Evolutionary conservation across 1,139 yeast species (phyloP), one percentile per base, ranked within the genome.

Genomic region (Suhomyces ambrosiae): DNA sequence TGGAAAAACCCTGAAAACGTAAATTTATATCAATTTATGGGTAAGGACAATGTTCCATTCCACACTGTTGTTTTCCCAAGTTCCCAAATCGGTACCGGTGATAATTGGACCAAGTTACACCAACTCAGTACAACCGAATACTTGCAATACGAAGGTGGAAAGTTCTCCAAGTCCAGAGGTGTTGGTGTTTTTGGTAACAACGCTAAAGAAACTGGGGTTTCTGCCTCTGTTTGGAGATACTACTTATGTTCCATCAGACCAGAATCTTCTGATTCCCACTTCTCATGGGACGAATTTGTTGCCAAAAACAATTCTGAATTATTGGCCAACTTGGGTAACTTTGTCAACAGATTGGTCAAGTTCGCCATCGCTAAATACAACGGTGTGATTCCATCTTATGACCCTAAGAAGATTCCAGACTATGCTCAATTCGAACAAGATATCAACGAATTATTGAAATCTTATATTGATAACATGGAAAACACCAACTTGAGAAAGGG

Each of bases 31-130:
- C 98, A 92, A 71, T 92, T 92, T 63, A 92, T 92, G 99, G 99
- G 99, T 68, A 92, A 92, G 67, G 99, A 92, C 64, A 92, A 92
- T 57, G 97, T 90, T 52, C 97, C 97, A 27, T 92, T 92, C 87
- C 99, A 92, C 59, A 86, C 96, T 1, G 98, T 94, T 42, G 95
- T 92, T 41, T 92, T 90, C 87, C 99, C 99, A 44, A 81, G 94
- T 31, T 70, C 95, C 27, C 85, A 83, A 64, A 69, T 92, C 35
- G 99, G 97, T 63, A 90, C 98, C 15, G 68, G 75, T 18, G 94
- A 90, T 42, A 58, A 73, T 31, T 92, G 97, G 97, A 90, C 97
- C 42, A 83, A 80, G 79, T 75, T 90, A 51, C 88, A 88, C 58
- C 96, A 90, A 62, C 68, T 92, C 51, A 86, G 83, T 58, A 90